Percentiles rank a stretch among this genome's conserved stretches.
These are phyloP conservation scores for Selenicereus undatus DNA, from an alignment of 148 eudicot species.

Conservation along the genomic window DNA sequence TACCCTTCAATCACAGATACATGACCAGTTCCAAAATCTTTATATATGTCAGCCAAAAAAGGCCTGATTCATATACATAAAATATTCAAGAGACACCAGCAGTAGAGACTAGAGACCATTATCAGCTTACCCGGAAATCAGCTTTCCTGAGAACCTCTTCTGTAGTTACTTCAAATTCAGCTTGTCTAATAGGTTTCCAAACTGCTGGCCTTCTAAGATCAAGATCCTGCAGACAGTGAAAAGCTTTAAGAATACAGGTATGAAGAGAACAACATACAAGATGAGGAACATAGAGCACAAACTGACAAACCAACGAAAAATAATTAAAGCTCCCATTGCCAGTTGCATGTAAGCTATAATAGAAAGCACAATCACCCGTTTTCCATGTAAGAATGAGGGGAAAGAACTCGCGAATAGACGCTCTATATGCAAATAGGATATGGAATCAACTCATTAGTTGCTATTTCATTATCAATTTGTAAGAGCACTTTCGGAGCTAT, in stretches of 20 bases:
- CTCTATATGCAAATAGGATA: too few relatives aligned
- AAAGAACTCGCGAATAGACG: too few relatives aligned
- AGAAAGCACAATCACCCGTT: too few relatives aligned
- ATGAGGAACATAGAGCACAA: background rate
- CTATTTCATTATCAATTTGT: too few relatives aligned
- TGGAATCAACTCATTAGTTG: too few relatives aligned
- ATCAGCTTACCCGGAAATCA: conserved; percentile 79
- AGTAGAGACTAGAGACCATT: background rate
- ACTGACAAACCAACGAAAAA: background rate
- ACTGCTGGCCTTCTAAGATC: conserved; percentile 70
- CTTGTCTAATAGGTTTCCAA: conserved; percentile 40
- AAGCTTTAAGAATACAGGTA: background rate
- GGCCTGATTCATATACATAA: background rate
- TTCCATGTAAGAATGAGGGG: too few relatives aligned
- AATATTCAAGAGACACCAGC: background rate
- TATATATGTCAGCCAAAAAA: background rate
- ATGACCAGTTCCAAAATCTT: background rate
- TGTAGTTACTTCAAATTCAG: conserved; percentile 71
- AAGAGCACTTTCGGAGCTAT: too few relatives aligned
- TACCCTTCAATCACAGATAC: background rate
- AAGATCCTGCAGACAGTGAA: conserved; percentile 51
- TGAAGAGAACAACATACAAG: too few relatives aligned
- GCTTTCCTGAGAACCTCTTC: conserved; percentile 78
- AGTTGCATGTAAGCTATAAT: background rate
- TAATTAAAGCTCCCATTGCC: background rate